These are phyloP conservation scores for Chondrostereum purpureum DNA, from an alignment of 1,284 basidiomycete species.

Conservation along the genomic window DNA sequence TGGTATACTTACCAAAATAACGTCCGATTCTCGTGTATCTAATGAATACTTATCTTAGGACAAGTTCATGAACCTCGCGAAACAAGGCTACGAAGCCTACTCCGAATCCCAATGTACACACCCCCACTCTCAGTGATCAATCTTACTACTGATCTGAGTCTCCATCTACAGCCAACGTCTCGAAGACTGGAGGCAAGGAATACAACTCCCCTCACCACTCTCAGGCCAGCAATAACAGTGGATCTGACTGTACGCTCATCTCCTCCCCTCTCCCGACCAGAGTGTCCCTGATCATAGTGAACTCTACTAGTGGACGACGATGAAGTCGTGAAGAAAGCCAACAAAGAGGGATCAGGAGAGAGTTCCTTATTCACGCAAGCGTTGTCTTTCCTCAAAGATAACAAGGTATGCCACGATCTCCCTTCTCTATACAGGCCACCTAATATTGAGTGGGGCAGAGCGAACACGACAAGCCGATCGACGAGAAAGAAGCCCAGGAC, in stretches of 20 bases:
- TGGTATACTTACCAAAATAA: too few relatives aligned
- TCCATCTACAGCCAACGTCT: conserved; percentile 26
- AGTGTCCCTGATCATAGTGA: too few relatives aligned
- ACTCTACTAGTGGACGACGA: conserved; percentile 62
- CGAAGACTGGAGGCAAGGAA: conserved; percentile 55
- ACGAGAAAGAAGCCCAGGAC: conserved; percentile 59
- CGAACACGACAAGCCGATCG: conserved; percentile 47
- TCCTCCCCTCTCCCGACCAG: too few relatives aligned
- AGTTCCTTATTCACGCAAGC: conserved; percentile 46
- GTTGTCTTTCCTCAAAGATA: conserved; percentile 41
- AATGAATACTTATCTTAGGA: conserved; percentile 37
- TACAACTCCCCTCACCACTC: conserved; percentile 47
- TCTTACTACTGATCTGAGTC: conserved; percentile 16
- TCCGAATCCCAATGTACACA: conserved; percentile 25
- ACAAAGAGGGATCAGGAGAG: conserved; percentile 44
- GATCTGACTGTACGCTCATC: conserved; percentile 20
- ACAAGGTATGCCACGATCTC: conserved; percentile 34
- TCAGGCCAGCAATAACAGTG: conserved; percentile 16
- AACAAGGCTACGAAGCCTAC: conserved; percentile 54
- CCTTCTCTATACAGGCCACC: too few relatives aligned
- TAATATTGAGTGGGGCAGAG: too few relatives aligned
- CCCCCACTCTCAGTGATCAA: conserved; percentile 5
- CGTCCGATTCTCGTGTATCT: too few relatives aligned
- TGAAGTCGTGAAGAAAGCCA: conserved; percentile 46
- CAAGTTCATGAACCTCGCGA: conserved; percentile 58